Conservation (phyloP, 2,329 filamentous ascomycete genomes). For the Canariomyces notabilis region DNA sequence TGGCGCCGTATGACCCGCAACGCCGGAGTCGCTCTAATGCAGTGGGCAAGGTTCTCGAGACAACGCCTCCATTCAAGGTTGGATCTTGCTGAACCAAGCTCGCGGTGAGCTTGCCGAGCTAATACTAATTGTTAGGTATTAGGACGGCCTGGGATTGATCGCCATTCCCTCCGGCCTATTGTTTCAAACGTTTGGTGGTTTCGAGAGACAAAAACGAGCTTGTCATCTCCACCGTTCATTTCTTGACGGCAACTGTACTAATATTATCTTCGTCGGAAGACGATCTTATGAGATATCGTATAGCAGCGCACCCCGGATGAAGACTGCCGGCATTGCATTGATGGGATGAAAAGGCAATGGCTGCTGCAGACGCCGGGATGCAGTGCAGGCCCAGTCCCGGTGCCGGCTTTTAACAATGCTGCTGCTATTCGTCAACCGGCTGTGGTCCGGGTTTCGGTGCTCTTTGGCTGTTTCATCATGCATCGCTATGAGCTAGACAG, state of each 20-base stretch:
- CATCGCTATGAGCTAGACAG: conserved; percentile 1
- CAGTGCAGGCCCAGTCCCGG: neutral
- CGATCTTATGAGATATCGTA: too few species aligned
- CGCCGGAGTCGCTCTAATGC: conserved; percentile 19
- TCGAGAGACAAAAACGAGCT: too few species aligned
- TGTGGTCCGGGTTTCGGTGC: neutral
- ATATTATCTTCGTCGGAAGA: too few species aligned
- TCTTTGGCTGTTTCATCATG: conserved; percentile 6
- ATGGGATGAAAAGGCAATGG: too few species aligned
- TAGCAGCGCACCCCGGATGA: too few species aligned
- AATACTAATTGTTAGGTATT: neutral
- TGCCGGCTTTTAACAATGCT: neutral
- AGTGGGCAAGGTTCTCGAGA: conserved; percentile 20
- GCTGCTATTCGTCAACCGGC: neutral
- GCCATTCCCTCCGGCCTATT: too few species aligned
- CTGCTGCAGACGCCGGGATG: neutral
- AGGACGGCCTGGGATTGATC: too few species aligned
- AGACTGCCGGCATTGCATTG: too few species aligned
- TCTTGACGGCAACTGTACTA: too few species aligned
- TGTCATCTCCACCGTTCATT: too few species aligned
- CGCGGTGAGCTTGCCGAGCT: neutral
- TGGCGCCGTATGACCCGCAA: conserved; percentile 17
- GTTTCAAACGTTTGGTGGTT: too few species aligned
- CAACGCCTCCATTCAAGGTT: conserved; percentile 1
- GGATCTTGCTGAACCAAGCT: neutral